Evolutionary conservation across 306 rosid species (phyloP).

Genomic region (Vachellia pachyceras): DNA sequence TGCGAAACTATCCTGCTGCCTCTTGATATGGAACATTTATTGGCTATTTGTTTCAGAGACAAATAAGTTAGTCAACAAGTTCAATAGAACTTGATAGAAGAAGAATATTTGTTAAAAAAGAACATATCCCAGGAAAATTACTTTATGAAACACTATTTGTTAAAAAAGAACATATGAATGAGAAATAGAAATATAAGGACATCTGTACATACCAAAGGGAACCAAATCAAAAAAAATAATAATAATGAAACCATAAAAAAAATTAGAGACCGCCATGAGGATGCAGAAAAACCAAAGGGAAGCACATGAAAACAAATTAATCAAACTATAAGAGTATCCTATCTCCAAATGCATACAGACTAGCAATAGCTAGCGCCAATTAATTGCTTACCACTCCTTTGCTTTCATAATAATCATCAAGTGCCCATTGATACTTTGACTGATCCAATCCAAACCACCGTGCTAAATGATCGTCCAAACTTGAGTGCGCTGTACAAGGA

Average conservation of each 20-base stretch:
- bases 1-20: not conserved
- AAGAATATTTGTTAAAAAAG: too few relatives aligned
- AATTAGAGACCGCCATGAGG: not conserved
- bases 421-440: slow-evolving; percentile 98
- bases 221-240: slow-evolving; percentile 26
- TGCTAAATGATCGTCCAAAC: slow-evolving; percentile 95
- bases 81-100: too few relatives aligned
- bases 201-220: slow-evolving; percentile 19
- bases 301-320: slow-evolving; percentile 15
- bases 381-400: slow-evolving; percentile 82
- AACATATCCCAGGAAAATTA: too few relatives aligned
- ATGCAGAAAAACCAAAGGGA: slow-evolving; percentile 25
- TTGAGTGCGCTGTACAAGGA: slow-evolving; percentile 77
- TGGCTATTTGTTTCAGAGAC: not conserved
- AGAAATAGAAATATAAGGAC: slow-evolving; percentile 4
- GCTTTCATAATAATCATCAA: slow-evolving; percentile 91
- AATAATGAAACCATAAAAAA: slow-evolving; percentile 4
- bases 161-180: slow-evolving; percentile 7
- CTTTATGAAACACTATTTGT: not conserved
- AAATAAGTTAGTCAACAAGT: not conserved
- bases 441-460: slow-evolving; percentile 99
- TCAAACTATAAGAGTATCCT: not conserved
- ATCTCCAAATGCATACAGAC: not conserved
- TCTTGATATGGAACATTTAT: not conserved
- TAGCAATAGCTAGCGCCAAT: slow-evolving; percentile 22